These are phyloP conservation scores for Periconia digitata DNA, from an alignment of 2,329 filamentous ascomycete species.

Conservation along the genomic window DNA sequence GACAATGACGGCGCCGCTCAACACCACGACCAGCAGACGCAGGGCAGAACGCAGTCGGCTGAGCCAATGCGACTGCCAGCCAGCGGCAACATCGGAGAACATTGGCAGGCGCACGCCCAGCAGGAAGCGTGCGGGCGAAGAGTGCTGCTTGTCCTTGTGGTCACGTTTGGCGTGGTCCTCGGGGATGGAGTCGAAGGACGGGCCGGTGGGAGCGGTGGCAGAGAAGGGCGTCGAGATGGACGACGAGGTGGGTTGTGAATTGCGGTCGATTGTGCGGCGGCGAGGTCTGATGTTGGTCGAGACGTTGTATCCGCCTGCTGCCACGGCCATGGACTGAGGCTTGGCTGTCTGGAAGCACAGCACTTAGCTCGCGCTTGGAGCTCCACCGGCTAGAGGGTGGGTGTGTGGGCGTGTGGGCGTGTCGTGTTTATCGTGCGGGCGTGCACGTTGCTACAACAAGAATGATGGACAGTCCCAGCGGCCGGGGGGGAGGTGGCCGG, in stretches of 20 bases:
- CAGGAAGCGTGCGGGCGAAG: constrained; percentile 15
- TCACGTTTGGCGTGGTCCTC: constrained; percentile 21
- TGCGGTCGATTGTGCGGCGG: constrained; percentile 16
- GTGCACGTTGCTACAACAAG: not conserved
- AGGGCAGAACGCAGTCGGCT: constrained; percentile 39
- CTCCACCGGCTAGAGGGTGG: not conserved
- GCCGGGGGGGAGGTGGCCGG: not conserved
- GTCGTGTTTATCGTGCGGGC: no score
- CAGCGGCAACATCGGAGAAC: constrained; percentile 27
- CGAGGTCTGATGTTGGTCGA: constrained; percentile 4
- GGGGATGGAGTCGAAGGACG: constrained; percentile 19
- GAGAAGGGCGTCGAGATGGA: constrained; percentile 18
- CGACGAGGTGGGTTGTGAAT: constrained; percentile 9
- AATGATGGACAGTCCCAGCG: not conserved
- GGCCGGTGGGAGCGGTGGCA: constrained; percentile 19
- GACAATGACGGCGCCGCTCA: constrained; percentile 39
- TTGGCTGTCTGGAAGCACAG: not conserved
- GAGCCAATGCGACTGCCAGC: constrained; percentile 37
- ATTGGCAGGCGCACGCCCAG: constrained; percentile 30
- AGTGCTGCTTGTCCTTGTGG: constrained; percentile 9
- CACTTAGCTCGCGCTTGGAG: not conserved
- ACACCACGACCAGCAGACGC: constrained; percentile 39
- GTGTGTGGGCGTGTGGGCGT: not conserved
- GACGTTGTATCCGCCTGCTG: constrained; percentile 2
- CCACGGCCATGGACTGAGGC: not conserved